phyloP scores from a whole-genome alignment of 1,284 basidiomycete species.

The Boletus mariae region DNA sequence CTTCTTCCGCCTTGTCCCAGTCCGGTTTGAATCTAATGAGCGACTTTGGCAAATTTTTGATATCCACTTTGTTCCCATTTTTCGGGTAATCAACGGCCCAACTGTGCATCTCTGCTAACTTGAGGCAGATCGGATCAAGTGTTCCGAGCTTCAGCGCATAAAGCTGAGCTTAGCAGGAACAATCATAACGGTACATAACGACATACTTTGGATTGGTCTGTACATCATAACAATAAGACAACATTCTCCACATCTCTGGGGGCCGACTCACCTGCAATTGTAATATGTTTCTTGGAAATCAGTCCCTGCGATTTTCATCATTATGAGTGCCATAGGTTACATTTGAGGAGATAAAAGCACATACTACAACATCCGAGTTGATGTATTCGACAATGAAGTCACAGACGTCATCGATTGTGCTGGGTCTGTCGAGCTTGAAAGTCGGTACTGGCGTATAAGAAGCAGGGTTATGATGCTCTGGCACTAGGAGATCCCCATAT shows the following conservation, averaged over 20 bases:
- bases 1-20: slow-evolving; percentile 69
- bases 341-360: slow-evolving; percentile 1
- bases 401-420: slow-evolving; percentile 71
- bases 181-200: slow-evolving; percentile 1
- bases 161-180: slow-evolving; percentile 1
- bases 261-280: slow-evolving; percentile 54
- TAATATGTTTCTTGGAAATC: slow-evolving; percentile 64
- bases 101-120: slow-evolving; percentile 60
- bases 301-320: slow-evolving; percentile 46
- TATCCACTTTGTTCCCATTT: slow-evolving; percentile 43
- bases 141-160: slow-evolving; percentile 52
- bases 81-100: slow-evolving; percentile 3
- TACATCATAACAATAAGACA: slow-evolving; percentile 1
- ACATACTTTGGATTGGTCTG: slow-evolving; percentile 64
- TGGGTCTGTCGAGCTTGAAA: slow-evolving; percentile 48
- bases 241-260: background rate
- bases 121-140: slow-evolving; percentile 57
- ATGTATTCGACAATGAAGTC: slow-evolving; percentile 84
- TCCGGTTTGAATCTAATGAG: slow-evolving; percentile 70
- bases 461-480: slow-evolving; percentile 47
- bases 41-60: slow-evolving; percentile 44
- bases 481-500: slow-evolving; percentile 50
- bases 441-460: slow-evolving; percentile 44
- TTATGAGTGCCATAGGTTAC: background rate
- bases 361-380: slow-evolving; percentile 71